Evolutionary conservation across 225 moss, liverwort and hornwort species (phyloP), one percentile per base, ranked within the genome.

Genomic region (Pseudisothecium myosuroides): DNA sequence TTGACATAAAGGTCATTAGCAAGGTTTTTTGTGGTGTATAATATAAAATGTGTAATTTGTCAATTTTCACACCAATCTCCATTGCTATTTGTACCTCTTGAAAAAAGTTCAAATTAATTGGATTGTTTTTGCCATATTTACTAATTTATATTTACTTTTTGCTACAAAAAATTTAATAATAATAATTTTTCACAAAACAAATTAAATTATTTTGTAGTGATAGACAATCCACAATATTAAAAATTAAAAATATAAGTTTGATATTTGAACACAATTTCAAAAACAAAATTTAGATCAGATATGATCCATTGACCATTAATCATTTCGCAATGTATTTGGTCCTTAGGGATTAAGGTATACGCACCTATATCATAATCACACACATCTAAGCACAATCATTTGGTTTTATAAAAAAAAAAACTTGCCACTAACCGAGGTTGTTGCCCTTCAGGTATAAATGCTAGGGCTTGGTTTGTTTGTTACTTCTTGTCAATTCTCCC

Each of bases 311-410:
- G 8, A 45, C 17, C 17, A 73, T 45, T 17, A 5, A 45, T 10
- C 17, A 73, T 73, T 45, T 45, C 0, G 3, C 6, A 45, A 45
- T 73, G 10, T 1, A 45, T 45, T 0, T 29, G 2, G 2, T 73
- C 10, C 1, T 73, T 17, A 27, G 0, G 2, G 7, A 0, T 41
- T 41, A 72, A 27, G 3, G 5, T 24, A 71, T 39, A 8, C 3
- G 0, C 43, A 72, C 3, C 9, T 73, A 28, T 45, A 45, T 45
- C 45, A 45, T 45, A 45, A 45, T 45, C 45, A 45, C 45, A 45
- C 45, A 45, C 45, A 8, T 20, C 15, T 63, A 32, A 63, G 16
- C 1, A 65, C 34, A 65, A 65, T 34, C 65, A 65, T 65, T 65
- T 65, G 65, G 17, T 64, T 64, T 64, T 16, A 64, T 64, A 32